Conservation (phyloP, 768 basidiomycete species). For the Coprinopsis strossmayeri region DNA sequence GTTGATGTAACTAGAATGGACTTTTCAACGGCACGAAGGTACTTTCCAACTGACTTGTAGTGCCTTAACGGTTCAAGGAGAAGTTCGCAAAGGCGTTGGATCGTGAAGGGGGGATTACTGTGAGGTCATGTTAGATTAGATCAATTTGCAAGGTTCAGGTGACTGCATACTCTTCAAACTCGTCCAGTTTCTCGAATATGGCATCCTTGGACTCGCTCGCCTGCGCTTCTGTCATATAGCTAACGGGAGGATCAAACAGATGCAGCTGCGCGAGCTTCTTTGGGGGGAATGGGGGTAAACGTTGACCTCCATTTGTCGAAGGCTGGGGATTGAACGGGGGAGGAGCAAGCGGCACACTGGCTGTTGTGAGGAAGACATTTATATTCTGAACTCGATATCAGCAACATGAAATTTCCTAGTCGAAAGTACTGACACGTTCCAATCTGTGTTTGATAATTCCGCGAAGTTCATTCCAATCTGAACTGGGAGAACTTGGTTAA, state of each 20-base stretch:
- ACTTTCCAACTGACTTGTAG: constrained; percentile 79
- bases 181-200: constrained; percentile 61
- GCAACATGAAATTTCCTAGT: background rate
- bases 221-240: constrained; percentile 55
- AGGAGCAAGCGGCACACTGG: constrained; percentile 28
- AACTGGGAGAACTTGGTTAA: constrained; percentile 28
- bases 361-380: constrained; percentile 37
- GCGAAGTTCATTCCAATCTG: constrained; percentile 65
- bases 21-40: constrained; percentile 81
- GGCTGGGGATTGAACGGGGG: constrained; percentile 34
- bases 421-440: constrained; percentile 41
- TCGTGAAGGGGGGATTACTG: constrained; percentile 75
- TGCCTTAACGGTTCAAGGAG: constrained; percentile 60
- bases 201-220: constrained; percentile 47
- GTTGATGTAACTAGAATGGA: constrained; percentile 80
- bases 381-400: constrained; percentile 36
- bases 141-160: too few species aligned
- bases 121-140: constrained; percentile 6
- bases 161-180: constrained; percentile 74
- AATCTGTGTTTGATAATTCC: constrained; percentile 70
- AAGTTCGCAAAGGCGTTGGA: constrained; percentile 85
- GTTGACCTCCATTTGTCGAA: constrained; percentile 53
- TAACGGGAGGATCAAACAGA: constrained; percentile 48
- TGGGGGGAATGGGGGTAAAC: constrained; percentile 67
- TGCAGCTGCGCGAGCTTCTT: constrained; percentile 44